phyloP scores from a whole-genome alignment of 176 grass and related monocot genomes.

The Neostapfia colusana region DNA sequence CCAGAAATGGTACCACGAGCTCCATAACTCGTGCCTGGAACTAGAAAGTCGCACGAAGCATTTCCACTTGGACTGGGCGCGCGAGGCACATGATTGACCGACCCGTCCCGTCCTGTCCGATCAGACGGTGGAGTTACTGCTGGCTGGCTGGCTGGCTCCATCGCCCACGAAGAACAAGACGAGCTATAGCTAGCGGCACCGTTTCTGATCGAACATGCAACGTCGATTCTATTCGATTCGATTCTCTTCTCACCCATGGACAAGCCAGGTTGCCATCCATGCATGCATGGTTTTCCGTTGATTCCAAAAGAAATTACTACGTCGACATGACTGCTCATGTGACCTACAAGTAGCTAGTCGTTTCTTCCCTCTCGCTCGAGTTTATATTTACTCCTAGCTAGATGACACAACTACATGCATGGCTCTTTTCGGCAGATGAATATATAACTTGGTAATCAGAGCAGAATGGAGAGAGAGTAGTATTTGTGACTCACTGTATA shows the following conservation, averaged over 20 bases:
- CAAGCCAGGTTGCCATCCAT: not conserved
- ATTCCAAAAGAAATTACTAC: not conserved
- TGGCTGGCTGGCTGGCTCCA: not conserved
- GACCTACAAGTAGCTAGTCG: not conserved
- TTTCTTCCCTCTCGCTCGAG: too few species aligned
- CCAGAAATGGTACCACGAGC: not conserved
- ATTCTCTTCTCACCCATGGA: not conserved
- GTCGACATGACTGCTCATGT: conserved; percentile 28
- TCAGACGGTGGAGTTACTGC: not conserved
- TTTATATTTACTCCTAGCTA: too few species aligned
- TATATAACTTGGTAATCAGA: too few species aligned
- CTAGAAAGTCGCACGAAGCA: conserved; percentile 42
- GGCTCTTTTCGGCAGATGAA: too few species aligned
- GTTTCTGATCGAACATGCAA: not conserved
- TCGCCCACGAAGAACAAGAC: not conserved
- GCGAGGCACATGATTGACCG: conserved; percentile 34
- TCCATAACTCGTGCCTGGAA: conserved; percentile 36
- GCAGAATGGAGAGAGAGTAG: too few species aligned
- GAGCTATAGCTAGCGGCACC: not conserved
- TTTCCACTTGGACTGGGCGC: conserved; percentile 26
- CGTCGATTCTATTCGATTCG: not conserved
- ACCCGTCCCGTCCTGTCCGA: conserved; percentile 8
- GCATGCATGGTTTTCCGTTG: conserved; percentile 2
- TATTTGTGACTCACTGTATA: too few species aligned
- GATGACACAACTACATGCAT: too few species aligned